These are phyloP conservation scores for Podospora pseudoanserina DNA, from an alignment of 495 filamentous ascomycete species.

Conservation along the genomic window DNA sequence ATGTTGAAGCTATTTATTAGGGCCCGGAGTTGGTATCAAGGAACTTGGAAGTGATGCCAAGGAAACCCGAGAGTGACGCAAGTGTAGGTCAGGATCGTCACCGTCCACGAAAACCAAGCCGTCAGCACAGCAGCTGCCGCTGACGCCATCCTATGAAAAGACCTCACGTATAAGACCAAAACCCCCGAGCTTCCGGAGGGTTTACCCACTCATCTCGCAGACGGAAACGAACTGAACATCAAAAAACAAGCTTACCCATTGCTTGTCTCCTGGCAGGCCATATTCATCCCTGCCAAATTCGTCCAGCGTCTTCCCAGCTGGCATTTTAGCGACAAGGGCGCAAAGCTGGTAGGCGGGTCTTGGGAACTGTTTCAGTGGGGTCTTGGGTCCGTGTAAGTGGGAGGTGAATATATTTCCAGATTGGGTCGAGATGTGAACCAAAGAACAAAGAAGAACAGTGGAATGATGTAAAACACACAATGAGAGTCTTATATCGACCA, in stretches of 20 bases:
- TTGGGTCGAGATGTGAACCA: not conserved
- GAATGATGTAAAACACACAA: not conserved
- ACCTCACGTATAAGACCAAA: not conserved
- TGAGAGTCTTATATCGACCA: not conserved
- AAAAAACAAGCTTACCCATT: conserved; percentile 25
- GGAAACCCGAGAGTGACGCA: conserved; percentile 27
- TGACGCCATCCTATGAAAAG: not conserved
- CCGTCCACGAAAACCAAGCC: conserved; percentile 4
- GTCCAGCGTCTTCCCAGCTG: conserved; percentile 14
- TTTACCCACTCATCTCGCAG: not conserved
- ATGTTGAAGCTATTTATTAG: not conserved
- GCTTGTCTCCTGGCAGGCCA: conserved; percentile 22
- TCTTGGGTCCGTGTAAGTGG: conserved; percentile 1
- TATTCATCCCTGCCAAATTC: conserved; percentile 15
- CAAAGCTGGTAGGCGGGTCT: not conserved
- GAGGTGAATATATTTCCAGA: not conserved
- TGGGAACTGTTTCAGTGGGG: not conserved
- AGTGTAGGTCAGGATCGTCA: conserved; percentile 13
- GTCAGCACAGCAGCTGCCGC: not conserved
- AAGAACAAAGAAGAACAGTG: not conserved
- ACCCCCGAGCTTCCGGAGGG: not conserved
- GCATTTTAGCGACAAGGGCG: conserved; percentile 5
- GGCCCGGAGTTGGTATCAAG: not conserved
- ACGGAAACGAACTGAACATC: not conserved
- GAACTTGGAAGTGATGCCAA: not conserved